Percentiles rank a stretch among this genome's conserved stretches.
phyloP scores from a whole-genome alignment of 2,329 filamentous ascomycete species.

The Aspergillus calidoustus region DNA sequence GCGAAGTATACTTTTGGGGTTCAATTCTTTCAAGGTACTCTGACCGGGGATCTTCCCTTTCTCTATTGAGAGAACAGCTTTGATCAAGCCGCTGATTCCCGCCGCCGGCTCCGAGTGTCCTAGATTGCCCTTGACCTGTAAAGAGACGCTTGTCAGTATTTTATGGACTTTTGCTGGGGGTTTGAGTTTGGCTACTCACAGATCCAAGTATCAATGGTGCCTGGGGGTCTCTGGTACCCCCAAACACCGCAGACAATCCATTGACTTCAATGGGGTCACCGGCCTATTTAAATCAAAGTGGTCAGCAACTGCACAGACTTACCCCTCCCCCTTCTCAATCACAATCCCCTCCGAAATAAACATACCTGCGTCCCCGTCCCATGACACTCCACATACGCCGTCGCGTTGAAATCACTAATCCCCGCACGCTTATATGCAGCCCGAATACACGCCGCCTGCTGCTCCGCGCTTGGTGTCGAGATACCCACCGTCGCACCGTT shows the following conservation, averaged over 20 bases:
- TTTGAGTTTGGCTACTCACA: too few relatives aligned
- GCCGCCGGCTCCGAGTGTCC: conserved; percentile 33
- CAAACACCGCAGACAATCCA: conserved; percentile 29
- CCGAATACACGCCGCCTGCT: conserved; percentile 11
- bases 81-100: conserved; percentile 34
- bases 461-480: conserved; percentile 1
- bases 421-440: conserved; percentile 26
- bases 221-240: not conserved
- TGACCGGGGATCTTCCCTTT: conserved; percentile 34
- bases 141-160: not conserved
- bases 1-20: conserved; percentile 14
- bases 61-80: conserved; percentile 32
- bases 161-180: too few relatives aligned
- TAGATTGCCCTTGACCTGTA: conserved; percentile 30
- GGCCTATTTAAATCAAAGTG: not conserved
- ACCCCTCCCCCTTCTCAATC: not conserved
- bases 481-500: conserved; percentile 28
- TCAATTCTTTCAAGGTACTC: conserved; percentile 27
- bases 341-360: not conserved
- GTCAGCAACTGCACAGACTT: not conserved
- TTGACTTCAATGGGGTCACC: conserved; percentile 34
- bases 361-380: conserved; percentile 41
- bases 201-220: conserved; percentile 27
- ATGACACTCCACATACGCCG: conserved; percentile 46
- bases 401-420: conserved; percentile 30